Evolutionary conservation across 805 yeast species (phyloP).

Genomic region (Novakomyces olei): DNA sequence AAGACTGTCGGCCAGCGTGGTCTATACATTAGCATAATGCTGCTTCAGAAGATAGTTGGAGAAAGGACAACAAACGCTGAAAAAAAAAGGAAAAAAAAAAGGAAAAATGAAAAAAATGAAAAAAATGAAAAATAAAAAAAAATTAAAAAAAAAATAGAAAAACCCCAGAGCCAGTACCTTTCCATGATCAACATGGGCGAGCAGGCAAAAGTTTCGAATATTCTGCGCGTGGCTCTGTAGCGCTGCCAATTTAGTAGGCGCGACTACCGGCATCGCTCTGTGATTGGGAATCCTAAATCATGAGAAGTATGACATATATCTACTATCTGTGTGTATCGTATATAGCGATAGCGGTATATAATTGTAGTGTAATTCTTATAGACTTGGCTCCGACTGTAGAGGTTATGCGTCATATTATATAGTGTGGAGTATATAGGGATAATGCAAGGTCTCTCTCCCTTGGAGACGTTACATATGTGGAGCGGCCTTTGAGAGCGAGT

Average conservation of each 20-base stretch:
- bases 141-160: background rate
- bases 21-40: constrained; percentile 15
- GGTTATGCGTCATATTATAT: too few species aligned
- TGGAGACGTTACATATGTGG: too few species aligned
- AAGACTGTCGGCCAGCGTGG: constrained; percentile 77
- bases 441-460: too few species aligned
- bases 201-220: constrained; percentile 75
- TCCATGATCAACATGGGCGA: constrained; percentile 98
- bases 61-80: background rate
- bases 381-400: too few species aligned
- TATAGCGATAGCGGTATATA: too few species aligned
- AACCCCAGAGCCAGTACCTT: constrained; percentile 20
- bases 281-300: too few species aligned
- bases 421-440: too few species aligned
- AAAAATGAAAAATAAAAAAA: background rate
- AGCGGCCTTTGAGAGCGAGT: too few species aligned
- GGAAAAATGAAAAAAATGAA: background rate
- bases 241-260: constrained; percentile 38
- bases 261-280: constrained; percentile 22
- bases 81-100: background rate
- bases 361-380: too few species aligned
- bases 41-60: too few species aligned
- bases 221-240: constrained; percentile 48
- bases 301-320: too few species aligned
- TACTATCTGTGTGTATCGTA: too few species aligned